phyloP scores from a whole-genome alignment of 768 basidiomycete genomes.

The Mycena metata region DNA sequence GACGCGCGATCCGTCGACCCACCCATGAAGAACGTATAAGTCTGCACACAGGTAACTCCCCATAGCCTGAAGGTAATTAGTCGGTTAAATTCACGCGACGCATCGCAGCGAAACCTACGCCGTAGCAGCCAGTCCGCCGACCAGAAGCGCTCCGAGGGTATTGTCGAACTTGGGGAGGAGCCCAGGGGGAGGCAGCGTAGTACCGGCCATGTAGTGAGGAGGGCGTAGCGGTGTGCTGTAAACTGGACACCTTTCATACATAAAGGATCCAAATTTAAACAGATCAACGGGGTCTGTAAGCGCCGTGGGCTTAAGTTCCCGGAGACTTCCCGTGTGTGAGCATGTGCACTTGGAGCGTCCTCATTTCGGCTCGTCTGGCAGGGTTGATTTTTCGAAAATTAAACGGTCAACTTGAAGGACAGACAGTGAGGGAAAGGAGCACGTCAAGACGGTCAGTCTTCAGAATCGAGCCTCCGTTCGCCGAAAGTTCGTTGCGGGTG shows the following conservation, averaged over 20 bases:
- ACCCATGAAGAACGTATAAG: conserved; percentile 63
- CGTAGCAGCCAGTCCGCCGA: conserved; percentile 64
- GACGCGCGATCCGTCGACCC: conserved; percentile 48
- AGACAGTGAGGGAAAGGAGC: neutral
- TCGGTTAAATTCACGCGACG: conserved; percentile 15
- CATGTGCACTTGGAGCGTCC: conserved; percentile 20
- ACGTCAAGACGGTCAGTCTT: neutral
- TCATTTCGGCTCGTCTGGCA: conserved; percentile 5
- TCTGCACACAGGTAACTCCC: conserved; percentile 69
- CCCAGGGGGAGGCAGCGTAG: neutral
- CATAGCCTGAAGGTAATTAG: conserved; percentile 58
- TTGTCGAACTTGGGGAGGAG: conserved; percentile 55
- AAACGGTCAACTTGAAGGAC: neutral
- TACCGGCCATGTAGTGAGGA: conserved; percentile 3
- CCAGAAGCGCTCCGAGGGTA: conserved; percentile 54
- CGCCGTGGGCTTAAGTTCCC: neutral
- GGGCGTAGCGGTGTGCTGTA: too few species aligned
- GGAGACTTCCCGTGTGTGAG: conserved; percentile 8
- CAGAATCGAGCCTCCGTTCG: too few species aligned
- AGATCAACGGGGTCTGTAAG: neutral
- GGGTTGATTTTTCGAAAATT: conserved; percentile 3
- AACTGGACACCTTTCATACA: neutral
- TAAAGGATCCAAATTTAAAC: conserved; percentile 24
- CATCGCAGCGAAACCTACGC: conserved; percentile 54
- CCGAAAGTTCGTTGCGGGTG: too few species aligned